Base-by-base conservation (phyloP, 805 yeast species). In the Vanderwaltozyma verrucispora region DNA sequence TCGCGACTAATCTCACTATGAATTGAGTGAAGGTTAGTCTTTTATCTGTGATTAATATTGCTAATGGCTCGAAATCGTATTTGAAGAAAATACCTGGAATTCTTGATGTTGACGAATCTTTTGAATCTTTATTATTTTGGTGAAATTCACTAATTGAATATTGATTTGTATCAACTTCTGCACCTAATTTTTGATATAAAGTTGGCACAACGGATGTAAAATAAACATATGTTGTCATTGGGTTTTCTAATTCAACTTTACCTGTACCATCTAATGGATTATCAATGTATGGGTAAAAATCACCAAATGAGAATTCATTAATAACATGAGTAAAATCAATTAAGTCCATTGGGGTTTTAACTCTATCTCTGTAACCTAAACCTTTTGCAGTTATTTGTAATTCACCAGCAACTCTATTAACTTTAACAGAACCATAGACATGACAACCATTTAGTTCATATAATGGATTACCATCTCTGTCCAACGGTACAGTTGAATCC, bases 51-150 rank as follows among this genome's bases (percentile, higher is more conserved):
- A 87, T 69, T 3, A 73, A 60, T 48, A 92, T 68, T 32, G 77
- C 72, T 30, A 92, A 74, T 4, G 96, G 89, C 51, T 92, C 97
- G 55, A 92, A 86, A 47, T 86, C 86, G 57, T 88, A 89, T 39
- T 72, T 74, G 64, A 92, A 74, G 51, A 72, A 82, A 19, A 89
- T 77, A 0, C 96, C 96, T 4, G 96, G 94, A 5, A 71, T 55
- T 18, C 61, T 61, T 11, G 40, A 40, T 24, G 44, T 30, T 14
- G 30, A 36, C 13, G 24, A 20, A 13, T 32, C 30, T 14, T 35
- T 39, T 4, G n/a, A 16, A 15, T 32, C 23, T n/a, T 28, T n/a
- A 4, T 26, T 15, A 27, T 63, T 65, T 41, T 69, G 74, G 40
- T 69, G 72, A 29, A 64, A 68, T 42, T 72, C 76, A 4, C 82